Percentiles rank a stretch among this genome's conserved stretches.
phyloP scores from a whole-genome alignment of 2,329 filamentous ascomycete genomes.

The Aspergillus tubingensis region DNA sequence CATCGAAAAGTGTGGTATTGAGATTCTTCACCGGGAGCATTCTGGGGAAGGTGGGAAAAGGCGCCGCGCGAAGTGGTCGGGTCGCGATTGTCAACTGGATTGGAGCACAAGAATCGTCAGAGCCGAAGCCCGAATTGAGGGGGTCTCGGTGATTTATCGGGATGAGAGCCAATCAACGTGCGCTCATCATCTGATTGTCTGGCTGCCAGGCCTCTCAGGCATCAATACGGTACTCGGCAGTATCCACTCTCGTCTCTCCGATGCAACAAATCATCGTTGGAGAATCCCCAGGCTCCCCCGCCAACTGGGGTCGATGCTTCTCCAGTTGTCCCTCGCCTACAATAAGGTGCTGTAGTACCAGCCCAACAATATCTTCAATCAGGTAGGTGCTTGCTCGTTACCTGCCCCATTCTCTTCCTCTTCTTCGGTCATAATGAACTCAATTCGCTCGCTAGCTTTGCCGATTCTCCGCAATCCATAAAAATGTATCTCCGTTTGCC shows the following conservation, averaged over 20 bases:
- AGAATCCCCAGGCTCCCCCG: not conserved
- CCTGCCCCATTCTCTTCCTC: not conserved
- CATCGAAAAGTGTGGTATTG: not conserved
- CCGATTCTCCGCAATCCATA: not conserved
- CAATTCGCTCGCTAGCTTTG: not conserved
- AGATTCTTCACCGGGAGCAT: constrained; percentile 5
- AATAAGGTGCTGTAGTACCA: not conserved
- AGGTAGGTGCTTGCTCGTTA: not conserved
- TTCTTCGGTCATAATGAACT: not conserved
- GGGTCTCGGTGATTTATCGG: constrained; percentile 34
- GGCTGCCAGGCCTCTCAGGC: not conserved
- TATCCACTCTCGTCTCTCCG: not conserved
- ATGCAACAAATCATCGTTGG: not conserved
- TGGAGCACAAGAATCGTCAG: not conserved
- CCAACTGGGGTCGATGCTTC: not conserved
- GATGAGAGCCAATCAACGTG: constrained; percentile 25
- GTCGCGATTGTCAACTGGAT: not conserved
- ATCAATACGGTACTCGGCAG: not conserved
- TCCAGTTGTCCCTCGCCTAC: not conserved
- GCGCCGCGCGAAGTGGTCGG: not conserved
- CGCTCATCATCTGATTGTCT: constrained; percentile 18
- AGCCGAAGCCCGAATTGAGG: not conserved
- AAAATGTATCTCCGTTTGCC: not conserved
- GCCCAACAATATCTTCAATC: not conserved
- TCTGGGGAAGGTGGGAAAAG: constrained; percentile 1